A percentile compares a stretch with the other conserved stretches of the same genome.
These are phyloP conservation scores for Pseudonectria buxi DNA, from an alignment of 2,329 filamentous ascomycete species.

Conservation along the genomic window DNA sequence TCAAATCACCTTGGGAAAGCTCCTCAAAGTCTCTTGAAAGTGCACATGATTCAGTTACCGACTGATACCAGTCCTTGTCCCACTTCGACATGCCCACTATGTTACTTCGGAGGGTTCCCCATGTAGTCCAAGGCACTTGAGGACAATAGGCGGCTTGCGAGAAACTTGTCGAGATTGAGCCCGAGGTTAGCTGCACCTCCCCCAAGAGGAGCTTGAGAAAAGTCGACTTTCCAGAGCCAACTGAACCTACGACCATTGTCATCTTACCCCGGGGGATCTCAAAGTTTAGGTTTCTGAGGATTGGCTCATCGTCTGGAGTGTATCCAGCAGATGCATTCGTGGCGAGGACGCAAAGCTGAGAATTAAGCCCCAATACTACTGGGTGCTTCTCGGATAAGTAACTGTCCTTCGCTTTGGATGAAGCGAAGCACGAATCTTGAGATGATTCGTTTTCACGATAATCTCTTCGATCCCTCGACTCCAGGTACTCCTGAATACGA, in stretches of 20 bases:
- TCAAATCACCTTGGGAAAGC: constrained; percentile 30
- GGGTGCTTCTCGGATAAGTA: too few species aligned
- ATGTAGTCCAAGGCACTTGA: constrained; percentile 24
- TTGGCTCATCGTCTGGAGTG: constrained; percentile 2
- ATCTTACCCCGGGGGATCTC: constrained; percentile 4
- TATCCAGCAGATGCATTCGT: too few species aligned
- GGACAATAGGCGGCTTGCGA: constrained; percentile 15
- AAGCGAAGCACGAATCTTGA: too few species aligned
- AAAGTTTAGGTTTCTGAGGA: constrained; percentile 3
- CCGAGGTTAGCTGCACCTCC: constrained; percentile 12
- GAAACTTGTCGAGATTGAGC: constrained; percentile 4
- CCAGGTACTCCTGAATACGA: too few species aligned
- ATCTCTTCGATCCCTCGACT: too few species aligned
- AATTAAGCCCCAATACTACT: too few species aligned
- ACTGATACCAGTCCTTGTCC: constrained; percentile 19
- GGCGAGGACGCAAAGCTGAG: too few species aligned
- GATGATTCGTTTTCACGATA: too few species aligned
- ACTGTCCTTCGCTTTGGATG: too few species aligned
- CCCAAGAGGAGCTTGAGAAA: constrained; percentile 26
- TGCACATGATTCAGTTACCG: constrained; percentile 23
- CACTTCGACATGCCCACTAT: constrained; percentile 25
- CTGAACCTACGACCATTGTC: constrained; percentile 25
- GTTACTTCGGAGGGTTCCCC: constrained; percentile 29
- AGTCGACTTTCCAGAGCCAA: constrained; percentile 31
- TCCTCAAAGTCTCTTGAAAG: constrained; percentile 27